Evolutionary conservation across 345 rosid genomes (phyloP).

Genomic region (Carallia brachiata): DNA sequence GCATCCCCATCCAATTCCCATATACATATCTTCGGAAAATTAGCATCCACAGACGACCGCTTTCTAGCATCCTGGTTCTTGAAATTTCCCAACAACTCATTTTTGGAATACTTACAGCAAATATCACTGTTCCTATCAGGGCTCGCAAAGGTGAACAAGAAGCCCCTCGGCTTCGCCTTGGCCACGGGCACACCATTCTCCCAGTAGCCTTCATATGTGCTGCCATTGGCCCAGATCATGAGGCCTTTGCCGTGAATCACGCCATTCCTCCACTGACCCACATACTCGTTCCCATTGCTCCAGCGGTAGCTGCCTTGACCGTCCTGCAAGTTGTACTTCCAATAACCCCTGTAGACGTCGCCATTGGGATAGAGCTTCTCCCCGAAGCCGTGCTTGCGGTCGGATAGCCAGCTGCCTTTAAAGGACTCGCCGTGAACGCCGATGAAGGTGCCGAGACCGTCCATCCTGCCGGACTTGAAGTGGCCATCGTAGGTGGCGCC

Average conservation of each 20-base stretch:
- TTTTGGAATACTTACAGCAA: slow-evolving; percentile 20
- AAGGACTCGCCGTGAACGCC: slow-evolving; percentile 64
- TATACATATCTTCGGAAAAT: slow-evolving; percentile 69
- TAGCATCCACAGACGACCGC: slow-evolving; percentile 28
- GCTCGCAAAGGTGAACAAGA: slow-evolving; percentile 40
- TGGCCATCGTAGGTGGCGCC: slow-evolving; percentile 74
- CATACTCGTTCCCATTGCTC: slow-evolving; percentile 59
- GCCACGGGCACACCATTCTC: slow-evolving; percentile 65
- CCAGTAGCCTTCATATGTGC: slow-evolving; percentile 60
- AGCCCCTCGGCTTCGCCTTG: slow-evolving; percentile 27
- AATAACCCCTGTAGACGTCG: slow-evolving; percentile 54
- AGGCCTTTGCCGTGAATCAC: slow-evolving; percentile 51
- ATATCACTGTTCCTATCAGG: not conserved
- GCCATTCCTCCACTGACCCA: slow-evolving; percentile 64
- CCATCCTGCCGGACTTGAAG: slow-evolving; percentile 62
- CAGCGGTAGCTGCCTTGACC: slow-evolving; percentile 64
- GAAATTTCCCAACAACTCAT: not conserved
- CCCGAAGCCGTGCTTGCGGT: slow-evolving; percentile 63
- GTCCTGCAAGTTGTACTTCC: slow-evolving; percentile 56
- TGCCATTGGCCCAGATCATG: slow-evolving; percentile 57
- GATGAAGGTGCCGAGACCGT: slow-evolving; percentile 57
- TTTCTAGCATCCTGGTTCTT: slow-evolving; percentile 1
- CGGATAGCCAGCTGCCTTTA: slow-evolving; percentile 51
- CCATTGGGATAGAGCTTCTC: slow-evolving; percentile 57
- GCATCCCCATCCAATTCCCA: slow-evolving; percentile 55